These are phyloP conservation scores for Pestalotiopsis sp. DNA, from an alignment of 2,329 filamentous ascomycete species.

Conservation along the genomic window DNA sequence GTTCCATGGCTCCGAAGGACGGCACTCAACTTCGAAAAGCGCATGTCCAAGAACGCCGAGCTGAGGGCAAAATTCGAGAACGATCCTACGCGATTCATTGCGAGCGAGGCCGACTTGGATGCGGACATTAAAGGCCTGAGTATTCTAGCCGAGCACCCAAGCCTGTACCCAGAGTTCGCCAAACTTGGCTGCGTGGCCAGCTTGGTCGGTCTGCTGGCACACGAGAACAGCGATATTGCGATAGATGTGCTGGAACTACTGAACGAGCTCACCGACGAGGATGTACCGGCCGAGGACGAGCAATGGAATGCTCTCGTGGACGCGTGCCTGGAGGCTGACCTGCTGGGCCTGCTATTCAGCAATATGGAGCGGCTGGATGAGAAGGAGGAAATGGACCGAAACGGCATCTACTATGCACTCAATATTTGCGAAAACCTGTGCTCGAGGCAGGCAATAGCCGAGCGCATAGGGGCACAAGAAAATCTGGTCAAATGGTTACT, in stretches of 20 bases:
- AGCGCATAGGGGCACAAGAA: constrained; percentile 71
- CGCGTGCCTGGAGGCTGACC: constrained; percentile 66
- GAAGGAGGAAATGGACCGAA: constrained; percentile 68
- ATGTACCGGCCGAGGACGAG: constrained; percentile 64
- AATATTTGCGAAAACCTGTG: constrained; percentile 84
- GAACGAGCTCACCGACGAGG: constrained; percentile 89
- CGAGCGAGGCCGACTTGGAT: constrained; percentile 79
- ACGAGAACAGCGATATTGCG: constrained; percentile 96
- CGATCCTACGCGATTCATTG: constrained; percentile 31
- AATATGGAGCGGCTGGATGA: constrained; percentile 84
- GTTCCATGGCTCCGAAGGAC: constrained; percentile 79
- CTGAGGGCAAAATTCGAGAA: constrained; percentile 61
- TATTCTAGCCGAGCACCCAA: constrained; percentile 83
- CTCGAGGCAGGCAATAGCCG: constrained; percentile 62
- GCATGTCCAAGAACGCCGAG: constrained; percentile 88
- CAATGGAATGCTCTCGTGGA: constrained; percentile 43
- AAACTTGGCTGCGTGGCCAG: constrained; percentile 44
- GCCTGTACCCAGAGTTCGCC: constrained; percentile 42
- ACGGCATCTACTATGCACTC: constrained; percentile 84
- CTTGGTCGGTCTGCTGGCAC: constrained; percentile 79
- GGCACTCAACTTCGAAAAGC: constrained; percentile 83
- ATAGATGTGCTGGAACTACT: constrained; percentile 90
- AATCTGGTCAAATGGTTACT: constrained; percentile 77
- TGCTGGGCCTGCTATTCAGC: constrained; percentile 73
- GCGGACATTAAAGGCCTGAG: constrained; percentile 84